Evolutionary conservation across 768 basidiomycete species (phyloP).

Genomic region (Botryobasidium botryosum): DNA sequence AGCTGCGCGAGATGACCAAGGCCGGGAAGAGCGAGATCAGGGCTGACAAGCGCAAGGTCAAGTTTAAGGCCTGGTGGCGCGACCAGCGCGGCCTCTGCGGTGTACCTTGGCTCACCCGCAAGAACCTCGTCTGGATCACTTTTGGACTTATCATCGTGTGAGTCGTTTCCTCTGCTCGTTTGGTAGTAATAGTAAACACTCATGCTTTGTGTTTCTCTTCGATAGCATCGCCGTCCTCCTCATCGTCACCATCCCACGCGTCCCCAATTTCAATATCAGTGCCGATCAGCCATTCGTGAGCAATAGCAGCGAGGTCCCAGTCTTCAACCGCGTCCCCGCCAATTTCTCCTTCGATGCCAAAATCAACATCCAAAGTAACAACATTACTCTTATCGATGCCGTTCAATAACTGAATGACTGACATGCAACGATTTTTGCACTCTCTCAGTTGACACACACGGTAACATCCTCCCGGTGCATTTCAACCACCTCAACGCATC

Average conservation of each 20-base stretch:
- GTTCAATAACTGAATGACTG: not conserved
- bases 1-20: constrained; percentile 63
- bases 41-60: constrained; percentile 30
- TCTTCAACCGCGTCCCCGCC: constrained; percentile 62
- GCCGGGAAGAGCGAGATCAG: constrained; percentile 39
- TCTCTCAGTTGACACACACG: constrained; percentile 44
- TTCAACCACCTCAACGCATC: constrained; percentile 49
- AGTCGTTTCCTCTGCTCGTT: constrained; percentile 28
- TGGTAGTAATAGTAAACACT: not conserved
- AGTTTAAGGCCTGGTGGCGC: constrained; percentile 50
- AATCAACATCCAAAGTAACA: constrained; percentile 40
- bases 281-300: constrained; percentile 37
- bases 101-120: constrained; percentile 50
- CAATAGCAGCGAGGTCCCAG: constrained; percentile 16
- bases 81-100: constrained; percentile 71
- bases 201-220: constrained; percentile 7
- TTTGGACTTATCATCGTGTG: constrained; percentile 49
- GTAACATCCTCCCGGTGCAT: constrained; percentile 61
- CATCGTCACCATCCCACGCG: constrained; percentile 69
- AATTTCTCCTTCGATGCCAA: constrained; percentile 81
- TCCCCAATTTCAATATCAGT: constrained; percentile 54
- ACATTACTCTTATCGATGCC: too few species aligned
- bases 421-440: not conserved
- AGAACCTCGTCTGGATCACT: constrained; percentile 33
- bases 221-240: constrained; percentile 50